Evolutionary conservation across 768 basidiomycete genomes (phyloP).

Genomic region (Holtermanniella nyarrowii): DNA sequence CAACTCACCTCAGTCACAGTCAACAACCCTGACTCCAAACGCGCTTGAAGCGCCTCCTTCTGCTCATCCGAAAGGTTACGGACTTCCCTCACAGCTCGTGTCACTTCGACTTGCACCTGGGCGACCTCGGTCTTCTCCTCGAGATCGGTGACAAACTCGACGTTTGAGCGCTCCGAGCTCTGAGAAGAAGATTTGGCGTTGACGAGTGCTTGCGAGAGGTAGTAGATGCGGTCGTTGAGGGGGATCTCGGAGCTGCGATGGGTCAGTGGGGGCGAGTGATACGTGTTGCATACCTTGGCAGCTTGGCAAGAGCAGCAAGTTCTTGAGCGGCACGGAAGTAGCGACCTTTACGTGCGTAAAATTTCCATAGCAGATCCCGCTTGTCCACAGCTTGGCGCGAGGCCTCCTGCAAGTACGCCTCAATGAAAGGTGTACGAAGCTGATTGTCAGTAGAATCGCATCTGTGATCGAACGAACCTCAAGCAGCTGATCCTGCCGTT

Average conservation of each 20-base stretch:
- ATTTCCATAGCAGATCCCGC: constrained; percentile 78
- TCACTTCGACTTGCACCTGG: constrained; percentile 90
- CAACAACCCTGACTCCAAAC: constrained; percentile 46
- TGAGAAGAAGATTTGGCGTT: constrained; percentile 88
- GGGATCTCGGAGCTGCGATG: constrained; percentile 28
- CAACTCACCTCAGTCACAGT: constrained; percentile 70
- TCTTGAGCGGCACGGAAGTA: constrained; percentile 80
- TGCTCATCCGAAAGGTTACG: constrained; percentile 31
- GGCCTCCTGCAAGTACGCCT: constrained; percentile 65
- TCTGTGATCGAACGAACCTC: constrained; percentile 52
- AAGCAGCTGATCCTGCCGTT: constrained; percentile 74
- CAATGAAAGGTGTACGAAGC: constrained; percentile 80
- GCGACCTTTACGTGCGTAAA: constrained; percentile 84
- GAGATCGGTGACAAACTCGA: constrained; percentile 84
- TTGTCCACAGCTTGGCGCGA: constrained; percentile 20
- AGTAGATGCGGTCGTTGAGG: constrained; percentile 72
- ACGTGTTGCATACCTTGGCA: constrained; percentile 45
- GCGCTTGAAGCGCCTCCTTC: constrained; percentile 26
- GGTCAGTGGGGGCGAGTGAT: not conserved
- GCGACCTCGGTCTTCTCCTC: constrained; percentile 97
- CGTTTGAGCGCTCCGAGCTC: constrained; percentile 75
- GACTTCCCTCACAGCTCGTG: constrained; percentile 50
- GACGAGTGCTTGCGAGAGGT: constrained; percentile 83
- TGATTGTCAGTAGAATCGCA: constrained; percentile 36
- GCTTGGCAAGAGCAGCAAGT: constrained; percentile 70